Evolutionary conservation across 371 early-diverging fungal genomes (phyloP), one percentile per base, ranked within the genome.

Genomic region (Rhizopus arrhizus): DNA sequence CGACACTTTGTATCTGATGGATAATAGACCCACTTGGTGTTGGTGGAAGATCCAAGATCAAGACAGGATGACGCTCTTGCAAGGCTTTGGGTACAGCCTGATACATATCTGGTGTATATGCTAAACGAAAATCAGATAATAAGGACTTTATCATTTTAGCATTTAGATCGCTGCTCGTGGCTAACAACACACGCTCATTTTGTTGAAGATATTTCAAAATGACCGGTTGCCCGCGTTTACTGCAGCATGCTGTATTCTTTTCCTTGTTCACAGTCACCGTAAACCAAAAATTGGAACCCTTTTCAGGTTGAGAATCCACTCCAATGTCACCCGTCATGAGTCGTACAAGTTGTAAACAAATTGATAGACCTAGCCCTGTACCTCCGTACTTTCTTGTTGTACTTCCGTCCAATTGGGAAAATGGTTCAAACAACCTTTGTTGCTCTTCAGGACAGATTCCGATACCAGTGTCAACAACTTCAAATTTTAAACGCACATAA

Each of bases 261-360:
- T 69, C 69, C 8, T 58, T 73, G 10, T 70, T 69, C 0, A 79
- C 62, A 1, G 65, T 68, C 11, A 79, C 74, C 0, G 81, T 69
- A 47, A 85, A 85, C 65, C 83, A 84, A 51, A 87, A 87, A 12
- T 83, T 83, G 29, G 86, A 80, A 2, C 88, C 88, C 31, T 74
- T 57, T 36, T 70, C 76, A 36, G 77, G 77, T 33, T 75, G 66
- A 0, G 85, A 84, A 3, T 78, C 75, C 3, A 86, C 86, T 1
- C 68, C 68, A 12, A 87, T 70, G 11, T 66, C 65, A 38, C 89
- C 89, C 50, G 71, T 58, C 87, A 87, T 85, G n/a, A 83, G 72
- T 4, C 75, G 65, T 3, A 85, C 81, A 8, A 87, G 51, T 50
- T 82, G 80, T 5, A 81, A 59, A 48, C 83, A 83, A 38, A 88